Conservation (phyloP, 2,329 filamentous ascomycete species). For the Rhinocladiella similis region DNA sequence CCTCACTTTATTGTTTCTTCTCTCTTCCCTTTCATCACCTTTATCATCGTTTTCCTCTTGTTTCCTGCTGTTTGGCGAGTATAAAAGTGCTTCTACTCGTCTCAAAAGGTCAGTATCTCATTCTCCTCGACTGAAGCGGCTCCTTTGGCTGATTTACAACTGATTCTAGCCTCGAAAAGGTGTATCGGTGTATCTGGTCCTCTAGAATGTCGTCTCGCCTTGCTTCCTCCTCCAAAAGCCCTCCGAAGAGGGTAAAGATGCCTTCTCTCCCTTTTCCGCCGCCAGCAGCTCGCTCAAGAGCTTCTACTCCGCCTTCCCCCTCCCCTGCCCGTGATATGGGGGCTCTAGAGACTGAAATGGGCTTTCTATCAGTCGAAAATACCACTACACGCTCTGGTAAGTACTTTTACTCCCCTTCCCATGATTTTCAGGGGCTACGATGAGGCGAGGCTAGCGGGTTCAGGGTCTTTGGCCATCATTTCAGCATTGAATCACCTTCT, state of each 20-base stretch:
- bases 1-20: slow-evolving; percentile 5
- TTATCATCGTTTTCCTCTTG: slow-evolving; percentile 3
- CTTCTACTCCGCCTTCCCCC: background rate
- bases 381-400: background rate
- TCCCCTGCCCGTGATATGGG: background rate
- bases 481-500: background rate
- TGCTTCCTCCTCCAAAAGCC: slow-evolving; percentile 1
- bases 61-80: background rate
- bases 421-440: background rate
- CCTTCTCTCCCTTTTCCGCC: background rate
- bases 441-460: background rate
- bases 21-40: background rate
- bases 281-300: background rate
- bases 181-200: background rate
- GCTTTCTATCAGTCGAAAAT: background rate
- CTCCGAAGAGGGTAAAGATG: background rate
- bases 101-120: background rate
- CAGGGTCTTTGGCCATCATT: background rate
- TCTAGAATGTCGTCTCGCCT: slow-evolving; percentile 8
- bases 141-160: background rate
- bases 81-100: background rate
- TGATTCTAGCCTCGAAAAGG: background rate
- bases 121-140: background rate
- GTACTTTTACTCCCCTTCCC: background rate
- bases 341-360: background rate